phyloP scores from a whole-genome alignment of 768 basidiomycete genomes.

The Tylopilus sp. region DNA sequence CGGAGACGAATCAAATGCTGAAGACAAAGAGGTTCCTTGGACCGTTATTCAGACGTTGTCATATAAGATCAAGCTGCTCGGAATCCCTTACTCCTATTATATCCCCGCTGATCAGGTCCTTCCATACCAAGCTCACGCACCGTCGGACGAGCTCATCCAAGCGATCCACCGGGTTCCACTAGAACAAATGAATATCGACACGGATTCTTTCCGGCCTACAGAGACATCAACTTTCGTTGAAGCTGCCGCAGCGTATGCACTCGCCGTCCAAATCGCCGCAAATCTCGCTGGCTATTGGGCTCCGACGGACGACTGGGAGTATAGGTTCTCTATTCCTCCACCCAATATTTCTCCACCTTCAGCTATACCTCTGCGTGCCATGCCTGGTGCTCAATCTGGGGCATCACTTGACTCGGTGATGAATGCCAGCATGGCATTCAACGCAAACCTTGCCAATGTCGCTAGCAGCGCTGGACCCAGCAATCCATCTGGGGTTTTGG shows the following conservation, averaged over 20 bases:
- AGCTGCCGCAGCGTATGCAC: slow-evolving; percentile 59
- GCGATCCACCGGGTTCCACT: slow-evolving; percentile 45
- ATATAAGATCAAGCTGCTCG: slow-evolving; percentile 70
- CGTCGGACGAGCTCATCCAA: slow-evolving; percentile 48
- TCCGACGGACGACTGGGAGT: slow-evolving; percentile 71
- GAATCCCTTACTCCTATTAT: slow-evolving; percentile 45
- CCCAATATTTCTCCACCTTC: slow-evolving; percentile 10
- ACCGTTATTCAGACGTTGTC: slow-evolving; percentile 53
- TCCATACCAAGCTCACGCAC: slow-evolving; percentile 71
- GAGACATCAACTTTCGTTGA: slow-evolving; percentile 38
- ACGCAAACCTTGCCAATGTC: slow-evolving; percentile 29
- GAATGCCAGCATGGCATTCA: slow-evolving; percentile 44
- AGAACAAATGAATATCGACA: slow-evolving; percentile 42
- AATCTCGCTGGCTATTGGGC: slow-evolving; percentile 64
- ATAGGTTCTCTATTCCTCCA: slow-evolving; percentile 45
- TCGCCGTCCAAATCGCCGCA: slow-evolving; percentile 71
- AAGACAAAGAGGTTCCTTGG: slow-evolving; percentile 44
- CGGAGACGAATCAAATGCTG: slow-evolving; percentile 6
- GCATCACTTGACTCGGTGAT: slow-evolving; percentile 43
- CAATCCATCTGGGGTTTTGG: background rate
- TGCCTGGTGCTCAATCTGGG: slow-evolving; percentile 8
- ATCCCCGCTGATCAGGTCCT: slow-evolving; percentile 58
- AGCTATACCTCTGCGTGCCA: background rate
- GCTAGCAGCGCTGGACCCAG: slow-evolving; percentile 4
- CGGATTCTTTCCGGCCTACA: slow-evolving; percentile 52